Conservation (phyloP, 768 basidiomycete species). For the Pholiota microspora region DNA sequence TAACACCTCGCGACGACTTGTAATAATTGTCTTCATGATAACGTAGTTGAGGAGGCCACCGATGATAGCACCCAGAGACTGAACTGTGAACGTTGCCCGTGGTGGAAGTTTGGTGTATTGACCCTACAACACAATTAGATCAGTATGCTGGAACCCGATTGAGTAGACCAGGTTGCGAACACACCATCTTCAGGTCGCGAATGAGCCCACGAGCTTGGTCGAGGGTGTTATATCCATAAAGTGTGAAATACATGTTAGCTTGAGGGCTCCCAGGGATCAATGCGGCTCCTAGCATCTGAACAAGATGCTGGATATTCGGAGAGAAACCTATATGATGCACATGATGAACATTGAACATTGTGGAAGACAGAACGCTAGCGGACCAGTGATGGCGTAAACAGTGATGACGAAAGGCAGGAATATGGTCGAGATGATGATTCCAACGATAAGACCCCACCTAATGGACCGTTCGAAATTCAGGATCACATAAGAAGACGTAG, state of each 20-base stretch:
- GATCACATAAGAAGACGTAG: neutral
- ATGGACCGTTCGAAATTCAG: neutral
- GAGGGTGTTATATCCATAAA: slow-evolving; percentile 45
- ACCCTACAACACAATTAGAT: slow-evolving; percentile 15
- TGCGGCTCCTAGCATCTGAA: slow-evolving; percentile 47
- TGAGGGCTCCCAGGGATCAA: slow-evolving; percentile 48
- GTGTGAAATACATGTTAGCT: slow-evolving; percentile 49
- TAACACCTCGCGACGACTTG: slow-evolving; percentile 44
- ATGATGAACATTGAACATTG: slow-evolving; percentile 27
- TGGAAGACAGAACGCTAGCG: neutral
- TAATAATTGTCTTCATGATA: slow-evolving; percentile 57
- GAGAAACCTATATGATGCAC: no score
- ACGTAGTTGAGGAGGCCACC: slow-evolving; percentile 43
- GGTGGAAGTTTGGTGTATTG: slow-evolving; percentile 62
- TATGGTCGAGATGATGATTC: slow-evolving; percentile 47
- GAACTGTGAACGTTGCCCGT: slow-evolving; percentile 59
- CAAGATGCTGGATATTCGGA: neutral
- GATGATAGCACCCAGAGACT: slow-evolving; percentile 53
- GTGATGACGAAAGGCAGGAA: slow-evolving; percentile 54
- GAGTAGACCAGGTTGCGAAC: no score
- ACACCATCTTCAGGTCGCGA: slow-evolving; percentile 55
- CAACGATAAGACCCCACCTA: slow-evolving; percentile 52
- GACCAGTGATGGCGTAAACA: slow-evolving; percentile 50
- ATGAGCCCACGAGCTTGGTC: slow-evolving; percentile 51
- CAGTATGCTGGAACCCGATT: no score